Evolutionary conservation across 2,329 filamentous ascomycete species (phyloP), one percentile per base, ranked within the genome.

Genomic region (Fusarium begoniae): DNA sequence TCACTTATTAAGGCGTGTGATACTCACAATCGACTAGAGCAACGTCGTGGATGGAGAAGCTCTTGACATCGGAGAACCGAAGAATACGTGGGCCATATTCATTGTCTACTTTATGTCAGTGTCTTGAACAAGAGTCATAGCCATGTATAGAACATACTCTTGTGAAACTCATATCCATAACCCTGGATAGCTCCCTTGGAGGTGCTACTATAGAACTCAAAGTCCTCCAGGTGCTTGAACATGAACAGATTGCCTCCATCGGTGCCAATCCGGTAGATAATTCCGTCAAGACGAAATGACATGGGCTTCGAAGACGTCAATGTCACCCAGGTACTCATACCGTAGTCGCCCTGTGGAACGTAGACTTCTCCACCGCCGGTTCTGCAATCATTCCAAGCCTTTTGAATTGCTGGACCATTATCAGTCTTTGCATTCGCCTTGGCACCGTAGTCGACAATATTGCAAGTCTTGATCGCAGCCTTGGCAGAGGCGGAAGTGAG

Each of bases 121-220:
- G 17, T 44, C 7, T 26, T 1, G 3, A 8, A 14, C 2, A 35
- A 14, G 12, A 20, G 1, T 8, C 6, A 6, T 8, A 8, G 2
- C 8, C 6, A 14, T 2, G 7, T 6, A 3, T 15, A 6, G 22
- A 17, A 35, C 53, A n/a, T 4, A 63, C 60, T 30, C 53, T 58
- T 30, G 3, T 63, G 60, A 9, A 58, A 63, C 26, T 63, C 32
- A 24, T 63, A 63, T 20, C 53, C 60, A n/a, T 58, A 58, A 8
- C 73, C 73, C 15, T 75, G 73, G 17, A 75, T 62, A 7, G 73
- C 73, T 24, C 73, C 73, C 48, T 72, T 75, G 13, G 73, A 75
- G 20, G 37, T 75, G 30, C 73, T 75, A 30, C 73, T 75, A 11
- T 75, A 75, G 2, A 75, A 56, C 56, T 75, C 73, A 61, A 75